Conservation (phyloP, 768 basidiomycete species). For the Trichaptum fuscoviolaceum region DNA sequence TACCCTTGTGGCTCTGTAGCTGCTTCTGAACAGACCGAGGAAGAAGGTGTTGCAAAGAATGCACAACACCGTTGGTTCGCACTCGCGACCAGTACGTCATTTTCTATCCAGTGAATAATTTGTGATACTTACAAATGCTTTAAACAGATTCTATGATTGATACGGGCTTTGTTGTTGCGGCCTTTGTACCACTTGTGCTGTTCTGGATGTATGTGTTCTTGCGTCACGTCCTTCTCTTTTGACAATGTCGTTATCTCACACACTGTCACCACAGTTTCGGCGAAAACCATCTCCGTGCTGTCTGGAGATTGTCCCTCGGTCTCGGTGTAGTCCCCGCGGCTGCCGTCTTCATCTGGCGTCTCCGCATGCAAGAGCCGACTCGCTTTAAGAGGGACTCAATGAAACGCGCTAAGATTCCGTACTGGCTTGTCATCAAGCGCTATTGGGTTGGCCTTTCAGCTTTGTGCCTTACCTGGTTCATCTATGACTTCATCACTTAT, state of each 20-base stretch:
- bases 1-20: constrained; percentile 91
- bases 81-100: constrained; percentile 73
- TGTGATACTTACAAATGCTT: constrained; percentile 7
- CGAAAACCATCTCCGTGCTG: constrained; percentile 70
- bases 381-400: constrained; percentile 75
- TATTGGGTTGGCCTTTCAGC: constrained; percentile 77
- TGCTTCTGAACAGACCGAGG: constrained; percentile 86
- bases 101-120: neutral
- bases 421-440: constrained; percentile 66
- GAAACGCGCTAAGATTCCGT: constrained; percentile 70
- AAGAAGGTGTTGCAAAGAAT: constrained; percentile 67
- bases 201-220: constrained; percentile 74
- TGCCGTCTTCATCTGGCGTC: constrained; percentile 81
- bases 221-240: constrained; percentile 1
- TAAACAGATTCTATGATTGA: constrained; percentile 77
- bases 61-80: constrained; percentile 85
- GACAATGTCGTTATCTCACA: constrained; percentile 8
- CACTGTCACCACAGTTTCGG: constrained; percentile 50
- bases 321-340: constrained; percentile 78
- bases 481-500: constrained; percentile 78
- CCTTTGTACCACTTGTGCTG: constrained; percentile 80
- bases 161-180: constrained; percentile 69
- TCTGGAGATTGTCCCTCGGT: constrained; percentile 85
- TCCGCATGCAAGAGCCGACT: constrained; percentile 76
- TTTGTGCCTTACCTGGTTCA: constrained; percentile 77